A percentile compares a stretch with the other conserved stretches of the same genome.
These are phyloP conservation scores for Pythium aphanidermatum DNA, from an alignment of 352 stramenopile species.

Conservation along the genomic window DNA sequence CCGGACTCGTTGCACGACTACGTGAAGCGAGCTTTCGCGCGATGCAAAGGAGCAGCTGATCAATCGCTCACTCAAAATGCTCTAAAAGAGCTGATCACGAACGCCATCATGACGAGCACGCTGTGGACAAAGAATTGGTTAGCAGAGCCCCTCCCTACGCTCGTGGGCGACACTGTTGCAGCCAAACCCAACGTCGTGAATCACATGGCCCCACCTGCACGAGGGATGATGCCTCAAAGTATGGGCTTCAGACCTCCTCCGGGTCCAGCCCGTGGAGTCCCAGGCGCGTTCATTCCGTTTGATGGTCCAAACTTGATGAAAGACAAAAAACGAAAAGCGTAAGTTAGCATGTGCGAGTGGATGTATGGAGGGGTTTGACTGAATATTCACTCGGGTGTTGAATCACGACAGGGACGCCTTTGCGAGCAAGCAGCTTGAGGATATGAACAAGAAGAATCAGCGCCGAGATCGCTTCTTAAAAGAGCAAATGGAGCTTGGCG, in stretches of 20 bases:
- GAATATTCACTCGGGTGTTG: not conserved
- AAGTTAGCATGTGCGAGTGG: constrained; percentile 24
- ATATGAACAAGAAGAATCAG: constrained; percentile 67
- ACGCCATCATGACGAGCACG: constrained; percentile 76
- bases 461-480: constrained; percentile 72
- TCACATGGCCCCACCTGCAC: not conserved
- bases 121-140: constrained; percentile 85
- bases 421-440: constrained; percentile 21
- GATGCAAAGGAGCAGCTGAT: constrained; percentile 68
- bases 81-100: constrained; percentile 80
- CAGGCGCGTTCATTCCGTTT: constrained; percentile 41
- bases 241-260: too few relatives aligned
- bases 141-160: constrained; percentile 59
- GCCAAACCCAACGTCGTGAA: constrained; percentile 18
- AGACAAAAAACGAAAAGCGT: constrained; percentile 70
- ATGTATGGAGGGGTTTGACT: not conserved
- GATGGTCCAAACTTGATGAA: constrained; percentile 41
- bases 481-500: constrained; percentile 56
- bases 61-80: constrained; percentile 72
- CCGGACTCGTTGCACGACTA: constrained; percentile 80
- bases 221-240: not conserved
- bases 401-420: constrained; percentile 17
- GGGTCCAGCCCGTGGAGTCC: constrained; percentile 1
- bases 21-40: constrained; percentile 78
- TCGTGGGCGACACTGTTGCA: constrained; percentile 40